Percentiles rank a stretch among this genome's conserved stretches.
phyloP scores from a whole-genome alignment of 2,329 filamentous ascomycete genomes.

The Colletotrichum aenigma region DNA sequence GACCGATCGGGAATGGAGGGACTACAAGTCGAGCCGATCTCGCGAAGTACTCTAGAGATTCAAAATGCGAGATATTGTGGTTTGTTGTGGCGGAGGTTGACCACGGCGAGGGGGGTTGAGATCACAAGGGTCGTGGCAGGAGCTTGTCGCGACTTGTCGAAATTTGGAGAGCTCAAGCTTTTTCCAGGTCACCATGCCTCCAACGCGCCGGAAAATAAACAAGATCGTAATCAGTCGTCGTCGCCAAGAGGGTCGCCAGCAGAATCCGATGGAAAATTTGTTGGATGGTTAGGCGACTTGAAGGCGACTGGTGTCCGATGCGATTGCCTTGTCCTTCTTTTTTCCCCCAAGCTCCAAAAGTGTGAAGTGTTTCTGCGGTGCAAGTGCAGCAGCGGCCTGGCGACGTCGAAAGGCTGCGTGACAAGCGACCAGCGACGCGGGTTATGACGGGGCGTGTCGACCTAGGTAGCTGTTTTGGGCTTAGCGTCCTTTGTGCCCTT shows the following conservation, averaged over 20 bases:
- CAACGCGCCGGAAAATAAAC: conserved; percentile 1
- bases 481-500: background rate
- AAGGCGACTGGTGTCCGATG: background rate
- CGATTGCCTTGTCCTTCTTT: background rate
- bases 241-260: background rate
- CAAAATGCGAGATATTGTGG: background rate
- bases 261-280: background rate
- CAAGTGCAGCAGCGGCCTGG: background rate
- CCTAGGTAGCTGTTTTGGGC: background rate
- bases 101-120: background rate
- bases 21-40: background rate
- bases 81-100: background rate
- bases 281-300: background rate
- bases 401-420: conserved; percentile 17
- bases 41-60: background rate
- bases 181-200: conserved; percentile 18
- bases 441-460: conserved; percentile 17
- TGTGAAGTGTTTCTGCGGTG: background rate
- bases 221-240: background rate
- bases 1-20: background rate
- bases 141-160: conserved; percentile 22
- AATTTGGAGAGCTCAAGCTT: conserved; percentile 19
- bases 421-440: conserved; percentile 20
- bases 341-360: background rate
- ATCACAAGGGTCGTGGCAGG: background rate